A percentile compares a stretch with the other conserved stretches of the same genome.
Evolutionary conservation across 2,329 filamentous ascomycete species (phyloP).

Genomic region (Cryphonectria nitschkei): DNA sequence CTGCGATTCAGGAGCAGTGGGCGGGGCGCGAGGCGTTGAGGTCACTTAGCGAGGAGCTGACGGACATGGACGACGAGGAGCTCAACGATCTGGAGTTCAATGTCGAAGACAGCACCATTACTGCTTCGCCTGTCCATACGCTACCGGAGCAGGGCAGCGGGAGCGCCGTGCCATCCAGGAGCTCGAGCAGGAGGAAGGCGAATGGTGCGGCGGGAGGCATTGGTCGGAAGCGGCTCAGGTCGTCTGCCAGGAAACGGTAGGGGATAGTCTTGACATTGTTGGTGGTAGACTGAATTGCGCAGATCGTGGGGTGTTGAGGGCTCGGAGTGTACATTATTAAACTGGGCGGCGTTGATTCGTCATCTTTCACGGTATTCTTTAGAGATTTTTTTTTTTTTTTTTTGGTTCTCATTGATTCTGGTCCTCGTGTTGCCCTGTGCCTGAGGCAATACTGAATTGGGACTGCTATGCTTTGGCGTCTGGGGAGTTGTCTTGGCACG

Average conservation of each 20-base stretch:
- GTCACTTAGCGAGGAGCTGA: slow-evolving; percentile 81
- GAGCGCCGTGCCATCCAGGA: slow-evolving; percentile 5
- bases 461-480: background rate
- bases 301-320: background rate
- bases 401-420: too few relatives aligned
- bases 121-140: slow-evolving; percentile 39
- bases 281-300: background rate
- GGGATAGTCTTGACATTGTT: background rate
- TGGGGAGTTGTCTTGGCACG: background rate
- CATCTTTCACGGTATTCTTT: background rate
- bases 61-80: slow-evolving; percentile 90
- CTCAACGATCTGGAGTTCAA: slow-evolving; percentile 69
- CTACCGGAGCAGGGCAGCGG: slow-evolving; percentile 14
- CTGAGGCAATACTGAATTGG: background rate
- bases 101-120: slow-evolving; percentile 53
- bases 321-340: background rate
- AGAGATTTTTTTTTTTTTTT: background rate
- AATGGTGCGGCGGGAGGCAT: slow-evolving; percentile 10
- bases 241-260: slow-evolving; percentile 37
- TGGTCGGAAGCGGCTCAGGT: slow-evolving; percentile 38
- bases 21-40: slow-evolving; percentile 69
- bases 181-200: slow-evolving; percentile 20
- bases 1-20: slow-evolving; percentile 75
- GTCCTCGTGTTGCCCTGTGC: background rate
- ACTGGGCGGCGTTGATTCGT: slow-evolving; percentile 1